Conservation (phyloP, 805 yeast species). For the Sugiyamaella smithiae region DNA sequence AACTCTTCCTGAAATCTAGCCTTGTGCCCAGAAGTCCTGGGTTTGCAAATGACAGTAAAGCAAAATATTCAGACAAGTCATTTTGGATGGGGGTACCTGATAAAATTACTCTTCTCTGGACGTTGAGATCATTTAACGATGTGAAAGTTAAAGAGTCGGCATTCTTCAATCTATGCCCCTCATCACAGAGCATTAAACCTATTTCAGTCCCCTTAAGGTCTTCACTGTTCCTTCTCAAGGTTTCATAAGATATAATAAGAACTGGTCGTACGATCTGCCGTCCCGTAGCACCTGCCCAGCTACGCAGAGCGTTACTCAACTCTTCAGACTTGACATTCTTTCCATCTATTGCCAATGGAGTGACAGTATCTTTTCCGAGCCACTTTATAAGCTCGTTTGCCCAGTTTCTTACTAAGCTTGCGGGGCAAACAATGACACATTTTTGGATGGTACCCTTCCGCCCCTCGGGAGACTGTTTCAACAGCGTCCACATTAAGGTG, state of each 20-base stretch:
- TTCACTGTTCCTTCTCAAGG: slow-evolving; percentile 80
- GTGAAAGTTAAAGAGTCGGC: slow-evolving; percentile 92
- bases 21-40: slow-evolving; percentile 90
- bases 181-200: slow-evolving; percentile 83
- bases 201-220: slow-evolving; percentile 72
- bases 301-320: slow-evolving; percentile 61
- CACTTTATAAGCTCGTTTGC: slow-evolving; percentile 94
- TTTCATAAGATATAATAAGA: slow-evolving; percentile 89
- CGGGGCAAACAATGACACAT: slow-evolving; percentile 91
- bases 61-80: slow-evolving; percentile 90
- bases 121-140: slow-evolving; percentile 76
- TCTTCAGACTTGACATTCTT: slow-evolving; percentile 67
- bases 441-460: slow-evolving; percentile 78
- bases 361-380: slow-evolving; percentile 88
- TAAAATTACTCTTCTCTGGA: slow-evolving; percentile 83
- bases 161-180: slow-evolving; percentile 79
- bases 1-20: slow-evolving; percentile 77
- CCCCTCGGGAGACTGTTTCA: slow-evolving; percentile 85
- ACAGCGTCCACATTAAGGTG: slow-evolving; percentile 86
- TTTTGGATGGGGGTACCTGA: slow-evolving; percentile 98
- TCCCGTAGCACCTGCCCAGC: slow-evolving; percentile 88
- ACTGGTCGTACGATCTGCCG: slow-evolving; percentile 90
- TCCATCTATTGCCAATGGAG: slow-evolving; percentile 91
- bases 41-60: slow-evolving; percentile 85
- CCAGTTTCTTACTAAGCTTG: slow-evolving; percentile 92